phyloP scores from a whole-genome alignment of 78 protist genomes.

The Cavenderia fasciculata region DNA sequence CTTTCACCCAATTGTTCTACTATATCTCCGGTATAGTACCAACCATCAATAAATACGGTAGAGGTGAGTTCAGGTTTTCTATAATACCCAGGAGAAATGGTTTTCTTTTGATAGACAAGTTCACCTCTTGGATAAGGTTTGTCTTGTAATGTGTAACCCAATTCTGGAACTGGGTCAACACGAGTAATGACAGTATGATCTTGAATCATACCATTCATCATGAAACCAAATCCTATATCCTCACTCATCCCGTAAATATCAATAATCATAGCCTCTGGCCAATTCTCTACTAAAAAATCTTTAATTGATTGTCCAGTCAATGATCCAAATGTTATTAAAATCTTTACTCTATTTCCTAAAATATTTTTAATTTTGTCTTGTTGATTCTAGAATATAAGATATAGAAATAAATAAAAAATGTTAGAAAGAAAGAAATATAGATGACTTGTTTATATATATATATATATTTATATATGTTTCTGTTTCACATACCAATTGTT shows the following conservation, averaged over 20 bases:
- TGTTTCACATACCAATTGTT: neutral
- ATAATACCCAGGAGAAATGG: conserved; percentile 83
- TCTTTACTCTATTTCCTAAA: conserved; percentile 8
- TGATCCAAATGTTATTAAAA: conserved; percentile 27
- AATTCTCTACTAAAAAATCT: neutral
- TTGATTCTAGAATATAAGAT: neutral
- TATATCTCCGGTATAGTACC: conserved; percentile 91
- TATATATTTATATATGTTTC: neutral
- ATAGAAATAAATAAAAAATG: neutral
- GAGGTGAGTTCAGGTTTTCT: neutral
- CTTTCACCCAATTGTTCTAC: conserved; percentile 67
- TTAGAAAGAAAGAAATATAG: neutral
- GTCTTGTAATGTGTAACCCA: conserved; percentile 7
- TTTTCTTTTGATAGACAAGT: conserved; percentile 69
- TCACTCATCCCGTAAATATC: conserved; percentile 54
- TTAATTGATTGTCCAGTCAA: conserved; percentile 4
- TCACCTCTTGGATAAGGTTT: conserved; percentile 82
- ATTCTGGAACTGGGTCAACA: conserved; percentile 61
- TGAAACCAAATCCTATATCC: neutral
- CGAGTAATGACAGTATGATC: no score
- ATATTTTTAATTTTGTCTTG: no score
- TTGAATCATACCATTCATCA: neutral
- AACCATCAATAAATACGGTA: conserved; percentile 77
- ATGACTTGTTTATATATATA: neutral
- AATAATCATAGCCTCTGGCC: neutral